Base-by-base conservation (phyloP, 2,329 filamentous ascomycete species). In the Chaetomiaceae sp. region DNA sequence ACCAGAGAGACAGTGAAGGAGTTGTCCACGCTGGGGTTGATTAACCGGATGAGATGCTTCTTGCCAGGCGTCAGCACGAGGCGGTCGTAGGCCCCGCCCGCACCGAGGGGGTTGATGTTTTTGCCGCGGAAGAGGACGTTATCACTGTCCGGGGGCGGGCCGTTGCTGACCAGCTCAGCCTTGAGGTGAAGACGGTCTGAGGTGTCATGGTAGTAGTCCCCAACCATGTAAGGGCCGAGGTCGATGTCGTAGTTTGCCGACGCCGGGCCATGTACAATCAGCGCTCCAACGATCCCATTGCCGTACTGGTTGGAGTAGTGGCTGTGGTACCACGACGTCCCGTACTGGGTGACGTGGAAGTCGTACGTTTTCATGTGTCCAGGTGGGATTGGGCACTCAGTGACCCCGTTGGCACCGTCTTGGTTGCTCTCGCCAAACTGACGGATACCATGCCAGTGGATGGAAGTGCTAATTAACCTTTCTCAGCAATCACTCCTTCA, bases 211-310 rank as follows among this genome's bases (percentile, higher is more conserved):
- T 76, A 77, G 68, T 73, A 79, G 59, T 81, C 78, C 10, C 68
- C 72, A 20, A 81, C 65, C 9, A 72, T 66, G 5, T 75, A 65
- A 3, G 70, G 61, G 9, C 78, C 78, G 0, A 80, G 68, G 55
- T 82, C 78, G 35, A 74, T 65, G 50, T 82, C 78, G 57, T 77
- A 79, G 58, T 76, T 69, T 37, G 70, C 69, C 6, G 70, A 68
- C 0, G 71, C 67, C 2, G 76, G 76, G 0, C 76, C 77, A 44
- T 75, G 65, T 47, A 79, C 73, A 27, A 78, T 62, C 27, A 82
- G 73, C 1, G 72, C 63, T 2, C 79, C 79, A 10, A 72, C 63
- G 0, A 81, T 63, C 10, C 79, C 79, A 54, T 81, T 73, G 27
- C 68, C 70, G 54, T 77, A 77, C 59, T 78, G 74, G 14, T 68